These are phyloP conservation scores for Beauveria sp. DNA, from an alignment of 2,329 filamentous ascomycete genomes.

Conservation along the genomic window DNA sequence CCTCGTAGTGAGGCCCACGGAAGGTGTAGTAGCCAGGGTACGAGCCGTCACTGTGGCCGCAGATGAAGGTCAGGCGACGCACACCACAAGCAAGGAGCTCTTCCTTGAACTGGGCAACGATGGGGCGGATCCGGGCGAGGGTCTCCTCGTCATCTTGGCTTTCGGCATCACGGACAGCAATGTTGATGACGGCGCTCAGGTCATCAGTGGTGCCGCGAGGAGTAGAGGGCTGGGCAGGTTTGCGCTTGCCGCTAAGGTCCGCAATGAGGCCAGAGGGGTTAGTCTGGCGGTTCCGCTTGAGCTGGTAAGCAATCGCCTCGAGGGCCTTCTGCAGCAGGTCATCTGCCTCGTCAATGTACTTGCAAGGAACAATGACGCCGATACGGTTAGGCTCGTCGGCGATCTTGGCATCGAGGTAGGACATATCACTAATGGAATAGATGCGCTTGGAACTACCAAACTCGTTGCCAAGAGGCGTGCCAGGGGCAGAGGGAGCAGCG, in stretches of 20 bases:
- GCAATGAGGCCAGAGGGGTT: slow-evolving; percentile 55
- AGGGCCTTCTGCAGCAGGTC: slow-evolving; percentile 80
- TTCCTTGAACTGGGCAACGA: slow-evolving; percentile 74
- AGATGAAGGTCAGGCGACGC: slow-evolving; percentile 91
- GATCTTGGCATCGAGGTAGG: slow-evolving; percentile 68
- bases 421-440: slow-evolving; percentile 94
- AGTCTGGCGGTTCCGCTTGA: slow-evolving; percentile 49
- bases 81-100: slow-evolving; percentile 77
- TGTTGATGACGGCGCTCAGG: slow-evolving; percentile 84
- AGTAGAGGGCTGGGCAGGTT: slow-evolving; percentile 25
- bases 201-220: slow-evolving; percentile 54
- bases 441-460: slow-evolving; percentile 60
- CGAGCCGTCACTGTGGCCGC: slow-evolving; percentile 85
- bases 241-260: slow-evolving; percentile 67
- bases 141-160: slow-evolving; percentile 74
- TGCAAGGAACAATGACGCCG: slow-evolving; percentile 89
- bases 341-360: slow-evolving; percentile 89
- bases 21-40: slow-evolving; percentile 98
- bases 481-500: slow-evolving; percentile 77
- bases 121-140: slow-evolving; percentile 62
- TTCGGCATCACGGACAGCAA: slow-evolving; percentile 86
- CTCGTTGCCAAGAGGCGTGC: slow-evolving; percentile 52
- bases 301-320: slow-evolving; percentile 63
- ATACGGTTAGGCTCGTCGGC: slow-evolving; percentile 75
- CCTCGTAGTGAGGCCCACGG: slow-evolving; percentile 80